Percentiles rank a stretch among this genome's conserved stretches.
Evolutionary conservation across 1,139 yeast species (phyloP).

Genomic region (Magnusiomyces suaveolens): DNA sequence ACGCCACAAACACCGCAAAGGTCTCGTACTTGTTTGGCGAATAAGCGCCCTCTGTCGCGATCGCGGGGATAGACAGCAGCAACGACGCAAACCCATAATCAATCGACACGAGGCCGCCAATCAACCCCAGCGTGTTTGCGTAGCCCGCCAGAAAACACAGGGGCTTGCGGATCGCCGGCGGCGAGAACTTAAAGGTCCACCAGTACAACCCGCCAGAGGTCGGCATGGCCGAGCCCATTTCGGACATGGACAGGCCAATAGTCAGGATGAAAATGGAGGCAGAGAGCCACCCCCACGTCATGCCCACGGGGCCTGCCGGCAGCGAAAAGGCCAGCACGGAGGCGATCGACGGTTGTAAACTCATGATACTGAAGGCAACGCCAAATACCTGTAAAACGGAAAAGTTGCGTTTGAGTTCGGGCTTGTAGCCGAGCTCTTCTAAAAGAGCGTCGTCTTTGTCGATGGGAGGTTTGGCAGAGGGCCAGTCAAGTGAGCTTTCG

Average conservation of each 20-base stretch:
- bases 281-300: conserved; percentile 58
- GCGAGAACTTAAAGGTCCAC: conserved; percentile 50
- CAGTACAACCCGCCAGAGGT: conserved; percentile 56
- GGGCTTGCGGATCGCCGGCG: conserved; percentile 35
- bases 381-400: conserved; percentile 51
- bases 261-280: conserved; percentile 42
- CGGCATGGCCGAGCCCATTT: conserved; percentile 56
- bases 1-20: conserved; percentile 49
- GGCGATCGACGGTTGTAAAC: conserved; percentile 57
- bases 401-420: conserved; percentile 58
- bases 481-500: too few species aligned
- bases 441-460: conserved; percentile 26
- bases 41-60: conserved; percentile 40
- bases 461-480: too few species aligned
- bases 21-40: conserved; percentile 40
- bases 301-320: conserved; percentile 50
- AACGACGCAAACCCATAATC: conserved; percentile 51
- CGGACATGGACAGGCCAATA: conserved; percentile 45
- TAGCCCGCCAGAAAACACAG: conserved; percentile 51
- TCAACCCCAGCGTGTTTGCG: conserved; percentile 39
- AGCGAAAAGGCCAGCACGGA: conserved; percentile 35
- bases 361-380: conserved; percentile 58
- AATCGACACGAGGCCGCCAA: conserved; percentile 49
- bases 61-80: conserved; percentile 43
- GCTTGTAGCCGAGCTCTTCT: conserved; percentile 53